Percentiles rank a stretch among this genome's conserved stretches.
Evolutionary conservation across 2,329 filamentous ascomycete genomes (phyloP).

Genomic region (Aphanocladium album): DNA sequence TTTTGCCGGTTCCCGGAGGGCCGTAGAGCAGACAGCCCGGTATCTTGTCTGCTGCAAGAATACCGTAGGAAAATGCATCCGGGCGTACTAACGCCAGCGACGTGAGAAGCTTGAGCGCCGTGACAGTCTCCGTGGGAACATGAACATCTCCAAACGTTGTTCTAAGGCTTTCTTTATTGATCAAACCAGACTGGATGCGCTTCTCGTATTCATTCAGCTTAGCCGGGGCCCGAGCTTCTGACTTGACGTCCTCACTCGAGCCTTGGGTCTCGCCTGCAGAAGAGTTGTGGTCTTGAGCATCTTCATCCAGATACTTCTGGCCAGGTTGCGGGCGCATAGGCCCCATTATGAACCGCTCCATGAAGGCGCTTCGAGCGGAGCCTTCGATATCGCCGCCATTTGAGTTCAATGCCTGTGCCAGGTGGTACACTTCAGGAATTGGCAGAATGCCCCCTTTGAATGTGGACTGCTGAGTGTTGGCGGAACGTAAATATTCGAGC

Average conservation of each 20-base stretch:
- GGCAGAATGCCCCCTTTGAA: conserved; percentile 33
- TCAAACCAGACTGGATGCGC: conserved; percentile 73
- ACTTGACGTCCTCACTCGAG: conserved; percentile 25
- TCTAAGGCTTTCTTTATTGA: conserved; percentile 74
- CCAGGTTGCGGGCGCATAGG: conserved; percentile 28
- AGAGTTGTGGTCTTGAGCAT: conserved; percentile 20
- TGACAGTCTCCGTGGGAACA: conserved; percentile 73
- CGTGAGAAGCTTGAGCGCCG: conserved; percentile 83
- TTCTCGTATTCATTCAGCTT: conserved; percentile 74
- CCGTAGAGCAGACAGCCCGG: conserved; percentile 85
- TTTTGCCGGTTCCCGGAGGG: conserved; percentile 76
- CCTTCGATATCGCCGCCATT: conserved; percentile 19
- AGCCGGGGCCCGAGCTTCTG: conserved; percentile 20
- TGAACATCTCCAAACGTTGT: conserved; percentile 88
- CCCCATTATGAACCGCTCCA: conserved; percentile 29
- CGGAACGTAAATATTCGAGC: conserved; percentile 19
- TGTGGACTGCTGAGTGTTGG: conserved; percentile 23
- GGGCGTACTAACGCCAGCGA: conserved; percentile 81
- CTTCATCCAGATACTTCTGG: conserved; percentile 27
- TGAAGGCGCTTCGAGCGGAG: conserved; percentile 22
- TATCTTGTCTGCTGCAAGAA: conserved; percentile 85
- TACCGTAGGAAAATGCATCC: conserved; percentile 93
- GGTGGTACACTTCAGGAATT: conserved; percentile 34
- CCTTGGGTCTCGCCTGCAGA: conserved; percentile 23
- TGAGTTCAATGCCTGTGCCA: conserved; percentile 29